phyloP scores from a whole-genome alignment of 371 early-diverging fungal genomes.

The Apophysomyces sp. region DNA sequence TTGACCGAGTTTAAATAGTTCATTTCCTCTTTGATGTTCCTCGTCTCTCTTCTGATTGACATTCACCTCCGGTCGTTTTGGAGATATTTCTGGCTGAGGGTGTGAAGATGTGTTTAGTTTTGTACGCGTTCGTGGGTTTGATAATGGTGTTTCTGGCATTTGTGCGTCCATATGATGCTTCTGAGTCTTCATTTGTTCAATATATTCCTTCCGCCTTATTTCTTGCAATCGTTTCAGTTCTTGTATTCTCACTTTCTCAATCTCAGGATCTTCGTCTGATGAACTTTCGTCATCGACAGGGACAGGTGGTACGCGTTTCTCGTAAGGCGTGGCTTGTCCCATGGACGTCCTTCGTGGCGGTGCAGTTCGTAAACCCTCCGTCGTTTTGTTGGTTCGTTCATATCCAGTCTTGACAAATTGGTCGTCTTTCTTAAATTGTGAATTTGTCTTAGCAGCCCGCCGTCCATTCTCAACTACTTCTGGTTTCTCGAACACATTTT shows the following conservation, averaged over 20 bases:
- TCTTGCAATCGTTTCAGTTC: background rate
- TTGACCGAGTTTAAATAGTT: slow-evolving; percentile 79
- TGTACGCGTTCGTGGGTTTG: background rate
- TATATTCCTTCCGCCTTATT: background rate
- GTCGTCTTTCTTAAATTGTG: slow-evolving; percentile 58
- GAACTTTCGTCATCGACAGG: slow-evolving; percentile 29
- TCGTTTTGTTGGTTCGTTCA: slow-evolving; percentile 61
- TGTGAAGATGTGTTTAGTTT: background rate
- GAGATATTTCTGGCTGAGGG: background rate
- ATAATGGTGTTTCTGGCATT: background rate
- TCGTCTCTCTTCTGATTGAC: slow-evolving; percentile 18
- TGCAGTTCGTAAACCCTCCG: slow-evolving; percentile 37
- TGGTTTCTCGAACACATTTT: background rate
- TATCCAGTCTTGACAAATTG: slow-evolving; percentile 68
- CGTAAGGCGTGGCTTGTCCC: no score
- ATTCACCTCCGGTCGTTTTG: background rate
- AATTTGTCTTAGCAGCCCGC: background rate
- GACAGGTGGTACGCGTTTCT: background rate
- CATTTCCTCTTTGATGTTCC: slow-evolving; percentile 66
- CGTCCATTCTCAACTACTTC: background rate
- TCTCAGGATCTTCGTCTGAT: slow-evolving; percentile 27
- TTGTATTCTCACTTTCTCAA: slow-evolving; percentile 6
- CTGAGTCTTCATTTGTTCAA: background rate
- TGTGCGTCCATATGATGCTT: background rate
- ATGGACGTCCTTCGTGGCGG: no score